Base-by-base conservation (phyloP, 2,329 filamentous ascomycete genomes). In the Epichloe coenophiala region DNA sequence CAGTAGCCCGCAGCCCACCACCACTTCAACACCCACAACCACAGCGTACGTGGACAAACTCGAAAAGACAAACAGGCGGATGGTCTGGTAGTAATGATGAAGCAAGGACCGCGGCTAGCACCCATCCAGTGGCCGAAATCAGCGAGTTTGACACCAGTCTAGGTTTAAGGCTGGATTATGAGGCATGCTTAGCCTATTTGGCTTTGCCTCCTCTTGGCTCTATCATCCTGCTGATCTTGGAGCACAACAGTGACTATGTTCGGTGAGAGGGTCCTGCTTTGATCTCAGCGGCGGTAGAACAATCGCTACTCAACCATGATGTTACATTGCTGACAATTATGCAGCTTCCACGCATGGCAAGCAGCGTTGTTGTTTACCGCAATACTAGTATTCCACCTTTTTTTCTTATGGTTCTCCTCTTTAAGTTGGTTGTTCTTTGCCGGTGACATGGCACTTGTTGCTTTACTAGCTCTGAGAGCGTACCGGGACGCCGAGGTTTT, bases 181-280 rank as follows among this genome's bases (percentile, higher is more conserved):
- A 97, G 72, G 91, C 93, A 5, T 87, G 84, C 63, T 69, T 96
- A 61, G 91, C 93, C 48, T 98, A 98, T 66, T 64, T 96, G 54
- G 73, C 85, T 47, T 70, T 95, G 13, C 93, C 93, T 55, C 93
- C 93, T 1, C 75, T 90, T 0, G 93, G 91, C 3, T 87, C 86
- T 3, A 87, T 96, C 27, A 66, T 95, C 57, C 68, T 98, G 59
- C 68, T 98, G 57, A 78, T 97, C 43, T 65, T 91, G 55, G 93
- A 98, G 75, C 81, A 90, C 63, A 93, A 95, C 72, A 96, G 89
- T 63, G 93, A 98, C 69, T 98, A 95, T 67, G 93, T 98, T 51
- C 79, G 93, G 86, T 91, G 69, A 52, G 78, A 41, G 3, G 9
- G 17, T 5, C 45, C 40, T 12, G 21, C 12, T 33, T 36, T 38